Base-by-base conservation (phyloP, 768 basidiomycete genomes). In the Phanerochaete carnosa region DNA sequence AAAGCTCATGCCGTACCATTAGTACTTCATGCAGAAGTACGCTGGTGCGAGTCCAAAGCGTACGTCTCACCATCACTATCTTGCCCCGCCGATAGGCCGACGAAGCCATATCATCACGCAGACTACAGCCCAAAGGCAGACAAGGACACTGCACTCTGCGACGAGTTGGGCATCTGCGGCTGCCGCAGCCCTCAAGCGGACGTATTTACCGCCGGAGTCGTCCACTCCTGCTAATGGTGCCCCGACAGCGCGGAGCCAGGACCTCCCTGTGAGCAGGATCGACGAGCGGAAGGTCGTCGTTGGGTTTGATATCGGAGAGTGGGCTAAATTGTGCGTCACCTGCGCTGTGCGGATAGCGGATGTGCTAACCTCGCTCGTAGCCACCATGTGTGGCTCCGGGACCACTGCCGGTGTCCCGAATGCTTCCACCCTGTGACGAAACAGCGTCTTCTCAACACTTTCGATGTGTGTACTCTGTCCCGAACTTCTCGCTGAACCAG, bases 391-490 rank as follows among this genome's bases (percentile, higher is more conserved):
- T 97, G 94, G 90, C 76, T 98, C 25, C 80, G 93, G 46, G 96
- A 98, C 69, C 95, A 98, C 65, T 98, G 96, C 70, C 82, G 94
- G 33, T 97, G 94, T 71, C 76, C 88, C 5, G 76, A 84, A 53
- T 96, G 94, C 72, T 95, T 92, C 69, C 95, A 98, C 72, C 77
- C 88, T 0, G 70, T 86, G 61, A 98, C 95, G 19, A 95, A 93
- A 69, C 96, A 98, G 72, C 81, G 95, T n/a, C 73, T 98, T 11
- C 76, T 94, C 55, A 87, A 91, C 68, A 94, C 95, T 1, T 93
- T 89, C 64, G 86, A 91, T 64, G 95, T 90, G 65, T 29, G 80
- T 49, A 25, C 19, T 4, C 22, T n/a, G n/a, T 15, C 57, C 55
- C 25, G 30, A 47, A 16, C 8, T 22, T 13, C 6, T 33, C 13